phyloP scores from a whole-genome alignment of 768 basidiomycete genomes.

The Boletus bicolor region DNA sequence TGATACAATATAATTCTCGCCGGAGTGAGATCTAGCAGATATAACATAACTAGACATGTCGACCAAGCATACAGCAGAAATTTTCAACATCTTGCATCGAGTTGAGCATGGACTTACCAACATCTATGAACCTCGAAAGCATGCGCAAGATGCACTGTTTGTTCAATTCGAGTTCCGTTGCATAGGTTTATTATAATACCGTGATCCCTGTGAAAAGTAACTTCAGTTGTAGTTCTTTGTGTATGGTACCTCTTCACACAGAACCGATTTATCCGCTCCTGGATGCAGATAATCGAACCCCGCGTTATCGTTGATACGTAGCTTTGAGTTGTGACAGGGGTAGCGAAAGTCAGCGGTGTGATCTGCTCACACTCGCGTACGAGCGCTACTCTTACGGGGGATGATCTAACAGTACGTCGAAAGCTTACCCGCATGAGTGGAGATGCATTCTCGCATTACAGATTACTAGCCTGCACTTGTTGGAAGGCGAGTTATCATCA shows the following conservation, averaged over 20 bases:
- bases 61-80: too few relatives aligned
- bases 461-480: background rate
- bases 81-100: background rate
- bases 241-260: too few relatives aligned
- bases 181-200: too few relatives aligned
- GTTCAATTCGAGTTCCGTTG: too few relatives aligned
- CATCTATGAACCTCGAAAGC: background rate
- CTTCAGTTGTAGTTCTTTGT: too few relatives aligned
- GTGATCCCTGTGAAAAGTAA: too few relatives aligned
- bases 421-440: background rate
- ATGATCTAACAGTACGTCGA: background rate
- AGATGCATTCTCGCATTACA: background rate
- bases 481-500: background rate
- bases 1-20: background rate
- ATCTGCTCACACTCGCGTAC: background rate
- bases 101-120: background rate
- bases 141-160: too few relatives aligned
- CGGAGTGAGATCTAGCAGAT: background rate
- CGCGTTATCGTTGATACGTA: too few relatives aligned
- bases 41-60: too few relatives aligned
- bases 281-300: too few relatives aligned
- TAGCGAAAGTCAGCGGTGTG: background rate
- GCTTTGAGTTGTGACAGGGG: too few relatives aligned
- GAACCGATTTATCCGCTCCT: too few relatives aligned
- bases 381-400: background rate